A percentile compares a stretch with the other conserved stretches of the same genome.
These are phyloP conservation scores for Cordyceps fumosorosea DNA, from an alignment of 2,329 filamentous ascomycete genomes.

Conservation along the genomic window DNA sequence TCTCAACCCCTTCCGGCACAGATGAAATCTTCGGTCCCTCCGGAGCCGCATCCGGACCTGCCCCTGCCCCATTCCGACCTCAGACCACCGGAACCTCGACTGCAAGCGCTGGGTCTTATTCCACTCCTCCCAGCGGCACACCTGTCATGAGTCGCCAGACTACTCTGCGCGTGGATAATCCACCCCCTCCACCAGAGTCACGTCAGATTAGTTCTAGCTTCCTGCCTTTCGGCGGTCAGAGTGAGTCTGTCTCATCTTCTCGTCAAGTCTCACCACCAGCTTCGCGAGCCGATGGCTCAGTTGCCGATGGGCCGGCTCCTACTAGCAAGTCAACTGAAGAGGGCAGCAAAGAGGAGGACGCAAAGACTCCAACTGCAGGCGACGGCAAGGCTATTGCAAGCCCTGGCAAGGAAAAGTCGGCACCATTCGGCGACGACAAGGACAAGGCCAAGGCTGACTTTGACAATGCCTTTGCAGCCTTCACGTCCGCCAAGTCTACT, in stretches of 20 bases:
- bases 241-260: conserved; percentile 68
- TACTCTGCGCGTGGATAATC: conserved; percentile 48
- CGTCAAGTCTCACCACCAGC: conserved; percentile 69
- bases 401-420: conserved; percentile 12
- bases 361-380: not conserved
- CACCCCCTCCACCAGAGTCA: conserved; percentile 60
- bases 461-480: conserved; percentile 76
- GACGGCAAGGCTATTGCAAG: conserved; percentile 11
- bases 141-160: conserved; percentile 57
- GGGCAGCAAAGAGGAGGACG: conserved; percentile 14
- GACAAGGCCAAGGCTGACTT: conserved; percentile 72
- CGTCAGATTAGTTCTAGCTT: conserved; percentile 73
- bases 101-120: conserved; percentile 44
- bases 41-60: conserved; percentile 32
- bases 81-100: conserved; percentile 53
- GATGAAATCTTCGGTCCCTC: conserved; percentile 73
- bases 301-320: conserved; percentile 15
- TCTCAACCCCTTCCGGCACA: conserved; percentile 48
- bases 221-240: conserved; percentile 60
- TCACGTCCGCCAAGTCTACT: conserved; percentile 49
- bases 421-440: conserved; percentile 47
- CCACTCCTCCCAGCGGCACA: conserved; percentile 52
- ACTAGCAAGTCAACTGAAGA: conserved; percentile 18
- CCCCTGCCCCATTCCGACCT: conserved; percentile 37
- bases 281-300: conserved; percentile 46